Conservation (phyloP, 1,139 yeast genomes). For the Blastobotrys elegans region DNA sequence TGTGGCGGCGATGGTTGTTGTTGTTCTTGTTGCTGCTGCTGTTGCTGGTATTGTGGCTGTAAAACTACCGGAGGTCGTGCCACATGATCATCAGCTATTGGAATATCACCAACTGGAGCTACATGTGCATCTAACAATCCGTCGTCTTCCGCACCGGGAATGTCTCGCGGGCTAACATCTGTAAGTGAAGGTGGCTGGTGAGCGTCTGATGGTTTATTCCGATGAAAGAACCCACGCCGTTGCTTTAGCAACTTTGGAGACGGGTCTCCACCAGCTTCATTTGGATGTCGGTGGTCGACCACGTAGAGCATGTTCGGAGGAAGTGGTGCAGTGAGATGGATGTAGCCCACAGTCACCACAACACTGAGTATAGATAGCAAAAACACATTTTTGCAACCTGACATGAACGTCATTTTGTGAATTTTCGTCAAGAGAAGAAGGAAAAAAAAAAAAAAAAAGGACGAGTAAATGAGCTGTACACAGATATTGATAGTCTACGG, state of each 20-base stretch:
- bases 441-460: no score
- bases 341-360: not conserved
- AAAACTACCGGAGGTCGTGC: not conserved
- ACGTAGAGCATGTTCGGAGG: not conserved
- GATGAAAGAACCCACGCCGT: not conserved
- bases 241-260: not conserved
- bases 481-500: no score
- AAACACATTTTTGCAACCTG: not conserved
- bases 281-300: not conserved
- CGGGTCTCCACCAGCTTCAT: not conserved
- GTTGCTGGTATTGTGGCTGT: not conserved
- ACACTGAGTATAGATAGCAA: not conserved
- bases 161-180: not conserved
- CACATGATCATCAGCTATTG: not conserved
- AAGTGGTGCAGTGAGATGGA: not conserved
- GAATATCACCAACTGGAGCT: not conserved
- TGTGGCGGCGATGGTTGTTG: not conserved
- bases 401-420: not conserved
- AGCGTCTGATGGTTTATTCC: not conserved
- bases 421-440: not conserved
- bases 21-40: not conserved
- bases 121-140: not conserved
- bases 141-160: not conserved
- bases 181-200: not conserved
- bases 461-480: no score